These are phyloP conservation scores for Phoma sp. DNA, from an alignment of 2,329 filamentous ascomycete genomes.

Conservation along the genomic window DNA sequence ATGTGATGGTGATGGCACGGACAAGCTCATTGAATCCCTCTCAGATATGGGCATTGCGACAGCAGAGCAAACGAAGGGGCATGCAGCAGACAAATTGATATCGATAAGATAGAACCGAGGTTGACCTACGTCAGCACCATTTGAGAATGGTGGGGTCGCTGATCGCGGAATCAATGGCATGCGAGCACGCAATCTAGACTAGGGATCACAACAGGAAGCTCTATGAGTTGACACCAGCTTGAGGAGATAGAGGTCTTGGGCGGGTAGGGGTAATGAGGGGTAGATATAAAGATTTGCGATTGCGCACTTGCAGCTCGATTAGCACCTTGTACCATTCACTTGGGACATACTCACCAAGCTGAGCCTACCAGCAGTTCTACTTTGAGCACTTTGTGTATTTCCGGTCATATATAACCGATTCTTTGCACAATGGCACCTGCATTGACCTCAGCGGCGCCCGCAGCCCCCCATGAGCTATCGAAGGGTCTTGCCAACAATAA, in stretches of 20 bases:
- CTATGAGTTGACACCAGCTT: conserved; percentile 22
- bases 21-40: not conserved
- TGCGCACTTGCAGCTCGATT: not conserved
- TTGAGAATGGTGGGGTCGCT: conserved; percentile 15
- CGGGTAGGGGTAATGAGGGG: conserved; percentile 16
- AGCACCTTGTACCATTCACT: conserved; percentile 5
- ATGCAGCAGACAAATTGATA: not conserved
- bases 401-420: not conserved
- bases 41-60: not conserved
- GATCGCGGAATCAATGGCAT: conserved; percentile 19
- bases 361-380: not conserved
- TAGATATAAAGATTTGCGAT: conserved; percentile 22
- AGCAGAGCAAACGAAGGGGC: not conserved
- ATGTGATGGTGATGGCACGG: not conserved
- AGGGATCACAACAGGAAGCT: conserved; percentile 34
- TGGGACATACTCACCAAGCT: not conserved
- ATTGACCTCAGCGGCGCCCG: conserved; percentile 46
- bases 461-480: conserved; percentile 46
- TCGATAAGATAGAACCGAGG: conserved; percentile 11
- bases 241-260: conserved; percentile 20
- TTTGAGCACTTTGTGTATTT: not conserved
- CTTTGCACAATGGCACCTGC: conserved; percentile 47
- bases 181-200: conserved; percentile 41
- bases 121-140: conserved; percentile 16
- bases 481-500: conserved; percentile 35